Base-by-base conservation (phyloP, 345 rosid genomes). In the Microcos paniculata region DNA sequence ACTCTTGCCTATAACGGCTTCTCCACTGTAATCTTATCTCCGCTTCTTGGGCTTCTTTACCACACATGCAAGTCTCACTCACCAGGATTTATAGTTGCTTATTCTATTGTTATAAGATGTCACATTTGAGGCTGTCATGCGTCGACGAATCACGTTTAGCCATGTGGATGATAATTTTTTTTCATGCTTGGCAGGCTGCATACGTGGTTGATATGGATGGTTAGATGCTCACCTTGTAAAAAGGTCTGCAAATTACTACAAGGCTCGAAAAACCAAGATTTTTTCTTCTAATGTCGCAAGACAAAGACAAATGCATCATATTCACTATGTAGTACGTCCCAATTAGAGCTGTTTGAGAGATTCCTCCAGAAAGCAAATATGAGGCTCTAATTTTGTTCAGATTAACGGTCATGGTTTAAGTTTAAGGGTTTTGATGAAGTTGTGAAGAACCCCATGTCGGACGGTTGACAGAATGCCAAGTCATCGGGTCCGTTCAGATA, bases 61-160 rank as follows among this genome's bases (percentile, higher is more conserved):
- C 87, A 80, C 88, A 74, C 77, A 80, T 75, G 77, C 80, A 74
- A 52, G 85, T 74, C 68, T 76, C 79, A 63, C 73, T 71, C 66
- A 62, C 73, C 75, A 35, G 62, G 40, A 79, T 85, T 88, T 92
- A 89, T 91, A 87, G 68, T 77, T 70, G 82, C 26, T 23, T 3
- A 10, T 10, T 46, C 56, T 62, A 51, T 56, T 68, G 69, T 81
- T 84, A 46, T 57, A 13, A 82, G 96, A 95, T 91, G 86, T 87
- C 87, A 79, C 79, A 75, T 87, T 89, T 91, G 92, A 88, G 99
- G 99, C 84, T 88, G 86, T 82, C 56, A 78, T 84, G 83, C 4
- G 42, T 76, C 78, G 35, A 64, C 91, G 83, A 91, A 89, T 85
- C 0, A 35, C 43, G 18, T 19, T 21, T 21, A 0, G 88, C 85